phyloP scores from a whole-genome alignment of 2,329 filamentous ascomycete species.

The Trichoderma oligosporum region DNA sequence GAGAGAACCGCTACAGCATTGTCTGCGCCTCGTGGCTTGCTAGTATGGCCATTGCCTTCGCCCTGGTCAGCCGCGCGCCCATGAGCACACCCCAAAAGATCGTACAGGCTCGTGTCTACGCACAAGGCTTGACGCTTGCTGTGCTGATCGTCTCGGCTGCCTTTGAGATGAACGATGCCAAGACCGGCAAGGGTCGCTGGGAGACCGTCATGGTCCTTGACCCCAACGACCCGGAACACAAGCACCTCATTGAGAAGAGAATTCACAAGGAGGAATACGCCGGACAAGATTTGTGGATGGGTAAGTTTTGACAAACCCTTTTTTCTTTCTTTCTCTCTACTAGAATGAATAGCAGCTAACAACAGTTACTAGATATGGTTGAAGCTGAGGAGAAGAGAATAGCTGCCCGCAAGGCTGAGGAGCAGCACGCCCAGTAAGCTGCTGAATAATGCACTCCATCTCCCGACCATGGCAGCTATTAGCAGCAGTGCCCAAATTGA shows the following conservation, averaged over 20 bases:
- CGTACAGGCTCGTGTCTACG: conserved; percentile 91
- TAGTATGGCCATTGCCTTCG: conserved; percentile 71
- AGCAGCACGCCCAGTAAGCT: conserved; percentile 17
- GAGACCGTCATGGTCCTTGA: conserved; percentile 79
- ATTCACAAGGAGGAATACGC: conserved; percentile 83
- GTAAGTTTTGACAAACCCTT: conserved; percentile 41
- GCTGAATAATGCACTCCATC: conserved; percentile 6
- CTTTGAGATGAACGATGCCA: conserved; percentile 76
- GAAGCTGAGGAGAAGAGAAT: conserved; percentile 71
- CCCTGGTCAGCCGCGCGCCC: conserved; percentile 71
- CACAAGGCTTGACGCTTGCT: conserved; percentile 81
- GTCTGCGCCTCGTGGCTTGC: conserved; percentile 79
- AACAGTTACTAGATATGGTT: conserved; percentile 64
- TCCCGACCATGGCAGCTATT: conserved; percentile 6
- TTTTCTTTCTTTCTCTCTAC: background rate
- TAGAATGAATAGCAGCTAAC: conserved; percentile 4
- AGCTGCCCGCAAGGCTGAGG: too few relatives aligned
- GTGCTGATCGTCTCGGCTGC: conserved; percentile 78
- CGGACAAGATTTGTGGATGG: conserved; percentile 91
- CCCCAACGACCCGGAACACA: conserved; percentile 76
- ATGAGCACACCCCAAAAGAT: conserved; percentile 78
- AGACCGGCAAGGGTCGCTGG: conserved; percentile 72
- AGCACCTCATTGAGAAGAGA: conserved; percentile 79
- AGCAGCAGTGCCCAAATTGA: background rate
- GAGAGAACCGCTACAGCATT: conserved; percentile 80